A percentile compares a stretch with the other conserved stretches of the same genome.
Evolutionary conservation across 2,329 filamentous ascomycete species (phyloP).

Genomic region (Onygenales sp.): DNA sequence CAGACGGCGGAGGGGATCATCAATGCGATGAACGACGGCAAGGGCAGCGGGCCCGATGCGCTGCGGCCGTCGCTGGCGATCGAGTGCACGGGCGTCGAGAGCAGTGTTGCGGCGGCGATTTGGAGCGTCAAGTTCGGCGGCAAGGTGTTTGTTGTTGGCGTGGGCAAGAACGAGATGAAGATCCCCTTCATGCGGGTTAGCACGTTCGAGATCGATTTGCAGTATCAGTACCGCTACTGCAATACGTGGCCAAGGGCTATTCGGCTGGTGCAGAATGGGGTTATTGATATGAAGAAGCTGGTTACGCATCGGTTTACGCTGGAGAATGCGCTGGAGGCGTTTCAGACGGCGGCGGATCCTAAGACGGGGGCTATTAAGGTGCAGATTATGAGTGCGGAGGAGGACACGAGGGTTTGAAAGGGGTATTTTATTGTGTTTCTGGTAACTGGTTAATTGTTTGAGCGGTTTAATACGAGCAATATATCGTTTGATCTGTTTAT

Average conservation of each 20-base stretch:
- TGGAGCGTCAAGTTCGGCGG: conserved; percentile 90
- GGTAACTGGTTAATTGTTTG: too few species aligned
- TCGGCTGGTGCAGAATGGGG: conserved; percentile 70
- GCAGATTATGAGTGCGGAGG: conserved; percentile 53
- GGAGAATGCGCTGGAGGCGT: conserved; percentile 81
- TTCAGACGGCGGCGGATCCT: conserved; percentile 77
- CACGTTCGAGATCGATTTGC: conserved; percentile 84
- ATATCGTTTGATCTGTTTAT: too few species aligned
- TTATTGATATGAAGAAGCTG: conserved; percentile 70
- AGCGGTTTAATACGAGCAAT: too few species aligned
- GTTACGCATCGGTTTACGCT: conserved; percentile 82
- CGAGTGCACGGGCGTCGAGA: conserved; percentile 93
- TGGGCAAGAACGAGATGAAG: conserved; percentile 90
- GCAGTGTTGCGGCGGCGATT: conserved; percentile 74
- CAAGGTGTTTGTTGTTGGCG: conserved; percentile 93
- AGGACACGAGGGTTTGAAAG: conserved; percentile 26
- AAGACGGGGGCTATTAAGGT: conserved; percentile 97
- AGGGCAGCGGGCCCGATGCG: conserved; percentile 36
- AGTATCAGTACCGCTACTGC: conserved; percentile 93
- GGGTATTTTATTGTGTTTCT: background rate
- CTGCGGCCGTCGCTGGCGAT: conserved; percentile 73
- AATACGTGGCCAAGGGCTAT: conserved; percentile 97
- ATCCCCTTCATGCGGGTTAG: conserved; percentile 92
- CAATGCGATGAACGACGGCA: conserved; percentile 50
- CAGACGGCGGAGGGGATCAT: conserved; percentile 62